These are phyloP conservation scores for Euphorbia pulcherrima DNA, from an alignment of 345 rosid genomes.

Conservation along the genomic window DNA sequence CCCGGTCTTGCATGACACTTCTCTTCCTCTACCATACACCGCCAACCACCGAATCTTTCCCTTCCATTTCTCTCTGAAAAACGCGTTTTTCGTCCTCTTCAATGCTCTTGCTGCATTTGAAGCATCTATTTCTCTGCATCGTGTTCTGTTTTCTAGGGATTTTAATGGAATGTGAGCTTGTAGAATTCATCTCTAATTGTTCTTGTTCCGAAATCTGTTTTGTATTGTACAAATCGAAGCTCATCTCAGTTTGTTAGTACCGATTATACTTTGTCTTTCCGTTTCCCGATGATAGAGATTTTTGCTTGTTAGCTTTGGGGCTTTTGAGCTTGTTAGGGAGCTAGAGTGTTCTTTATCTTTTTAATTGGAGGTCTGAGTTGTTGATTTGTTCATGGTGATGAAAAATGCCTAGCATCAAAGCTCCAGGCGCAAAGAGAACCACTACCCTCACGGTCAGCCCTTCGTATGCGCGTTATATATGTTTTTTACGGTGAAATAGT, in stretches of 20 bases:
- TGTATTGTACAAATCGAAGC: neutral
- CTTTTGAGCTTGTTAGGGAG: neutral
- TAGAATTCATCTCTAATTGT: neutral
- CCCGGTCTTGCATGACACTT: conserved; percentile 12
- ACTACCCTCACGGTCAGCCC: conserved; percentile 61
- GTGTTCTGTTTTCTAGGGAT: neutral
- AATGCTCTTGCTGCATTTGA: neutral
- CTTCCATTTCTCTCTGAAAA: neutral
- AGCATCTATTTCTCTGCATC: neutral
- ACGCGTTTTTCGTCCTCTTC: neutral
- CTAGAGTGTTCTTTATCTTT: neutral
- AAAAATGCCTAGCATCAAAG: conserved; percentile 63
- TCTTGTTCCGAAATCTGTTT: neutral
- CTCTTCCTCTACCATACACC: neutral
- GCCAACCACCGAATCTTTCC: conserved; percentile 12
- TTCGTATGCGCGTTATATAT: neutral
- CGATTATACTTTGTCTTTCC: neutral
- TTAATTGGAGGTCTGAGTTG: neutral
- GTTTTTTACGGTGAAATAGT: neutral
- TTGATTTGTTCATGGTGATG: conserved; percentile 12
- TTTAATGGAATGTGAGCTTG: neutral
- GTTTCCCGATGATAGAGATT: neutral
- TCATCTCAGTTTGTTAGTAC: neutral
- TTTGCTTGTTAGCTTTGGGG: neutral
- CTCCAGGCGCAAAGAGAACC: conserved; percentile 55